Base-by-base conservation (phyloP, 2,329 filamentous ascomycete genomes). In the Triangularia setosa region DNA sequence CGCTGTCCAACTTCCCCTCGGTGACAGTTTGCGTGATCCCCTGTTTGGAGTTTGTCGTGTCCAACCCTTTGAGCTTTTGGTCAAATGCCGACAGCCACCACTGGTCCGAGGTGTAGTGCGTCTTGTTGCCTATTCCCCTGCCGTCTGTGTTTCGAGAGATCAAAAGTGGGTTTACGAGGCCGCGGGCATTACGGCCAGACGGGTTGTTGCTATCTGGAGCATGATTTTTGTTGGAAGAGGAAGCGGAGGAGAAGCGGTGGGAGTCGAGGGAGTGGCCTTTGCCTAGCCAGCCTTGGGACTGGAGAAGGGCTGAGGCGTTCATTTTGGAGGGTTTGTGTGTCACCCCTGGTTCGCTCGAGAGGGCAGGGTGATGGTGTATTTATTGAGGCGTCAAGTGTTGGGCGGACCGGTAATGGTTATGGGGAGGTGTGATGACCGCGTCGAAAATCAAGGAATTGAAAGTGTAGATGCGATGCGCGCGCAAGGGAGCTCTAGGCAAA, bases 51-150 rank as follows among this genome's bases (percentile, higher is more conserved):
- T 82, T 81, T 24, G 83, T 81, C 1, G 84, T 87, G 73, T 91
- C 90, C 61, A 97, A 83, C 3, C 89, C 90, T 76, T 95, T 90
- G 69, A 97, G 80, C 63, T 93, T 93, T 75, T 93, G 89, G 77
- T 98, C 94, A 70, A 97, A 97, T 11, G 95, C 95, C 64, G 92
- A 90, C 77, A 97, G 83, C 95, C 95, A 99, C 95, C 95, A 99
- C 75, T 97, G 93, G 74, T 97, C 94, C 70, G 83, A 85, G 23
- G 84, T 85, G 67, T 83, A 83, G 67, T 87, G 84, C 64, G 83
- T 81, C 75, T 91, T 92, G 74, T 91, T 88, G 62, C 94, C 94
- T 4, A 98, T 81, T 24, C 94, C 94, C 61, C 91, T 83, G 27
- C 85, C 90, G 76, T 96, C 90, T 71, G 89, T 84, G 77, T 96